Conservation (phyloP, 352 stramenopile genomes). For the Phytophthora palmivora region DNA sequence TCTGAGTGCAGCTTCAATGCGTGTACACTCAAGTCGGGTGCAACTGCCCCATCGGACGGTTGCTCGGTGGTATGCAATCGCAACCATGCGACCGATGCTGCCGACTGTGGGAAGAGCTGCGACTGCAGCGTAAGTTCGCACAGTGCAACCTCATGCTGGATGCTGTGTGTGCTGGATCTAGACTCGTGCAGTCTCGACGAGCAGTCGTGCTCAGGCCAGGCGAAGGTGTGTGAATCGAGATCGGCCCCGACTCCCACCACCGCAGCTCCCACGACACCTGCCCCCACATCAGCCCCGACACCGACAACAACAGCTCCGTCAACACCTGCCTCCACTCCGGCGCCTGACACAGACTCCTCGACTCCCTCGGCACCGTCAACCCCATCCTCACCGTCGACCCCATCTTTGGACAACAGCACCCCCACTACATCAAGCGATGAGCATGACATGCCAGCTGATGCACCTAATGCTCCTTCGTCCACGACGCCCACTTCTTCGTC, state of each 20-base stretch:
- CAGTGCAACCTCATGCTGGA: constrained; percentile 52
- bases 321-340: constrained; percentile 5
- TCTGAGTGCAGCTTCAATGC: constrained; percentile 37
- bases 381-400: constrained; percentile 3
- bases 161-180: constrained; percentile 60
- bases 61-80: constrained; percentile 54
- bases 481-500: constrained; percentile 14
- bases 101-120: constrained; percentile 35
- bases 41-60: constrained; percentile 29
- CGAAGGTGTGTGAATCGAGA: constrained; percentile 36
- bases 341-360: constrained; percentile 1
- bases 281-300: constrained; percentile 5
- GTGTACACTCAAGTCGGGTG: constrained; percentile 40
- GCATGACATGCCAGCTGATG: constrained; percentile 6
- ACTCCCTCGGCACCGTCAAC: constrained; percentile 14
- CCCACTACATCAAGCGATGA: constrained; percentile 10
- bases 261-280: constrained; percentile 6
- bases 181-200: constrained; percentile 32
- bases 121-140: constrained; percentile 32
- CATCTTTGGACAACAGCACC: neutral
- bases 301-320: constrained; percentile 10
- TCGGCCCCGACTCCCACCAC: constrained; percentile 20
- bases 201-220: constrained; percentile 53
- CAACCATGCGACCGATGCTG: constrained; percentile 33
- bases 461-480: constrained; percentile 1